phyloP scores from a whole-genome alignment of 2,329 filamentous ascomycete species.

The Aspergillus sp. region DNA sequence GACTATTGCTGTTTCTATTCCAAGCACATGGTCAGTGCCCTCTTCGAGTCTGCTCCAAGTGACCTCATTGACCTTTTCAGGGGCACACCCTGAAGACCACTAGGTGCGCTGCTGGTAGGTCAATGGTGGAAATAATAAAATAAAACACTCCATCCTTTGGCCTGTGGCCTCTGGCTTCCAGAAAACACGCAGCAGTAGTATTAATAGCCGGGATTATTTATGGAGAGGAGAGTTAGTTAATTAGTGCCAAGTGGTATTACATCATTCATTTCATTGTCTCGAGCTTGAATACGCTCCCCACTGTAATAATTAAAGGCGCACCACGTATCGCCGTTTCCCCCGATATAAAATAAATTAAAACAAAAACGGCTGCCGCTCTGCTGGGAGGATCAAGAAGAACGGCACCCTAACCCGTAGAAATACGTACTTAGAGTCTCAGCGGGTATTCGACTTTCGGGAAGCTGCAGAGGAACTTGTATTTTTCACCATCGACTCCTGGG shows the following conservation, averaged over 20 bases:
- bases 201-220: background rate
- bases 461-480: too few relatives aligned
- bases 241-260: constrained; percentile 1
- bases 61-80: background rate
- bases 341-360: too few relatives aligned
- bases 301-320: background rate
- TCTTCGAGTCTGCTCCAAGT: too few relatives aligned
- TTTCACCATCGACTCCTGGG: too few relatives aligned
- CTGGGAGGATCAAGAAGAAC: too few relatives aligned
- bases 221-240: background rate
- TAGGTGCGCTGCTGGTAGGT: background rate
- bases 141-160: background rate
- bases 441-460: background rate
- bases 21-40: background rate
- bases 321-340: background rate
- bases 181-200: background rate
- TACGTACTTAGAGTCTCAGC: too few relatives aligned
- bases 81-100: background rate
- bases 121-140: background rate
- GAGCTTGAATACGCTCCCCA: background rate
- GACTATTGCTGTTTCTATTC: background rate
- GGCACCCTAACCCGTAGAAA: too few relatives aligned
- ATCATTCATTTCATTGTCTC: constrained; percentile 3
- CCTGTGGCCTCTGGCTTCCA: background rate
- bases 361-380: too few relatives aligned